Conservation (phyloP, 192 early-diverging fungal species). For the Mortierella antarctica region DNA sequence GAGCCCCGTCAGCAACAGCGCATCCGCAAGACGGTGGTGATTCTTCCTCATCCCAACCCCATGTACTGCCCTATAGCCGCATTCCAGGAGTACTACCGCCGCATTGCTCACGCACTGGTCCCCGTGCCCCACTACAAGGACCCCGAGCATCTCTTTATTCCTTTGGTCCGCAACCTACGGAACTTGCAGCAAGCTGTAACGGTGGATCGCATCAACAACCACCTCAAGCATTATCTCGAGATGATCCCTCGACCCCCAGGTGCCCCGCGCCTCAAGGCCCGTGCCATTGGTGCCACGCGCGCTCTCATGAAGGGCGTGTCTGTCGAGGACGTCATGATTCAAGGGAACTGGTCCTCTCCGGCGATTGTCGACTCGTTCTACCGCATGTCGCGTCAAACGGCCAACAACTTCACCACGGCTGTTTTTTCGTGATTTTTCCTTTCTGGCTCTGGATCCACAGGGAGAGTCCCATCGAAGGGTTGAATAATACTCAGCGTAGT, state of each 20-base stretch:
- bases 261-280: slow-evolving; percentile 7
- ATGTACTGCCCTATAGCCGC: slow-evolving; percentile 6
- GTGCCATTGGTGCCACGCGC: slow-evolving; percentile 8
- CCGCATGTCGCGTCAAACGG: background rate
- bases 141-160: background rate
- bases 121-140: slow-evolving; percentile 1
- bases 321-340: slow-evolving; percentile 7
- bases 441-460: slow-evolving; percentile 22
- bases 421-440: slow-evolving; percentile 11
- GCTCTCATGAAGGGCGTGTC: slow-evolving; percentile 12
- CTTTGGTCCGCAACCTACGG: slow-evolving; percentile 6
- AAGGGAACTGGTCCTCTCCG: slow-evolving; percentile 15
- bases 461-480: slow-evolving; percentile 3
- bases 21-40: slow-evolving; percentile 12
- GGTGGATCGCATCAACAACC: slow-evolving; percentile 9
- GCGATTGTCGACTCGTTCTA: slow-evolving; percentile 26
- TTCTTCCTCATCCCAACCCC: slow-evolving; percentile 1
- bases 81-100: slow-evolving; percentile 11
- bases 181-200: background rate
- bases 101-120: background rate
- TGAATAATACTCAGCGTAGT: slow-evolving; percentile 6
- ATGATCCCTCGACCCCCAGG: slow-evolving; percentile 1
- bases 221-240: slow-evolving; percentile 11
- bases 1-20: background rate
- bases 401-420: slow-evolving; percentile 13